Percentiles rank a stretch among this genome's conserved stretches.
Conservation (phyloP, 1,284 basidiomycete genomes). For the Leccinum brunneo-olivaceum region DNA sequence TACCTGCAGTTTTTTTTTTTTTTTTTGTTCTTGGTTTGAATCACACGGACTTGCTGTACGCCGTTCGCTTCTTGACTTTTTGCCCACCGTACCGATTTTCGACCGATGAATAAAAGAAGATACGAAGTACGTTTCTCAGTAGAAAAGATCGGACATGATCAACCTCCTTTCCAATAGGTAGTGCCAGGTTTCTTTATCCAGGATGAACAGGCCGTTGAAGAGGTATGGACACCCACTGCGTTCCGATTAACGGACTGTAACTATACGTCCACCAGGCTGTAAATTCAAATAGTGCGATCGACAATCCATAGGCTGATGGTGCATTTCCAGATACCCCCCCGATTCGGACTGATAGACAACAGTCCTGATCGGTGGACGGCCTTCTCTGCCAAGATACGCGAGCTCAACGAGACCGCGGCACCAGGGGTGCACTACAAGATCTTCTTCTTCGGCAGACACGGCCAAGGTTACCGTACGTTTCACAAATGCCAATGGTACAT, state of each 20-base stretch:
- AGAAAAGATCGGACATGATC: too few relatives aligned
- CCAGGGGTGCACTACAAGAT: constrained; percentile 49
- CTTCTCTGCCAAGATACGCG: constrained; percentile 38
- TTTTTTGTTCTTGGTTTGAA: too few relatives aligned
- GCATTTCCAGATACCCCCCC: constrained; percentile 43
- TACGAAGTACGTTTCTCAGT: too few relatives aligned
- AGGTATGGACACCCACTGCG: too few relatives aligned
- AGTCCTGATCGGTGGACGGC: constrained; percentile 48
- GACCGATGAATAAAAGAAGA: too few relatives aligned
- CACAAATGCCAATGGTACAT: too few relatives aligned
- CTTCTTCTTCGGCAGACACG: constrained; percentile 63
- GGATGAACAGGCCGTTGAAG: too few relatives aligned
- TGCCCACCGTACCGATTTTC: too few relatives aligned
- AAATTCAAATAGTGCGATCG: constrained; percentile 1
- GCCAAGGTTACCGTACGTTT: constrained; percentile 53
- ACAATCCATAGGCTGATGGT: neutral
- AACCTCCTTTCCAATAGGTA: too few relatives aligned
- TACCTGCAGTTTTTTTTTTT: constrained; percentile 6
- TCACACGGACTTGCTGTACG: too few relatives aligned
- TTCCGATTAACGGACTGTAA: too few relatives aligned
- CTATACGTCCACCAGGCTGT: constrained; percentile 21
- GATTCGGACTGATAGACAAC: constrained; percentile 60
- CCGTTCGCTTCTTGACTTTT: neutral
- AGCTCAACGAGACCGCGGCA: constrained; percentile 40
- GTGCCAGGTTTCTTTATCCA: too few relatives aligned